A percentile compares a stretch with the other conserved stretches of the same genome.
Evolutionary conservation across 1,139 yeast genomes (phyloP).

Genomic region (Pneumocystis carinii): DNA sequence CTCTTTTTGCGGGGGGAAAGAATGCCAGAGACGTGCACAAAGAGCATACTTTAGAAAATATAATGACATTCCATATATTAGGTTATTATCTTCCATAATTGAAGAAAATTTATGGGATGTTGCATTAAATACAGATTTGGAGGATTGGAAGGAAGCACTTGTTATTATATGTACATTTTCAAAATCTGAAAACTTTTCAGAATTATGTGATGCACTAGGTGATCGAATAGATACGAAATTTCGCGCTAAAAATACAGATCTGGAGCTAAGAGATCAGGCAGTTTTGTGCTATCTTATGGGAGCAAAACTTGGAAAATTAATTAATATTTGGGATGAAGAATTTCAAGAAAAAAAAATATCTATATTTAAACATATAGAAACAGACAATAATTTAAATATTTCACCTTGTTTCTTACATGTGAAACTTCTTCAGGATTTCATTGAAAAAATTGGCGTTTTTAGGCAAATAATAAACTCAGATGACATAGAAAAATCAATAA

Average conservation of each 20-base stretch:
- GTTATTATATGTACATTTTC: constrained; percentile 49
- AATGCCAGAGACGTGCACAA: constrained; percentile 50
- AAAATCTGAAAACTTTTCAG: constrained; percentile 34
- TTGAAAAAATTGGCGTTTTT: constrained; percentile 69
- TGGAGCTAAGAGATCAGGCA: constrained; percentile 48
- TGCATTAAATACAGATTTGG: constrained; percentile 60
- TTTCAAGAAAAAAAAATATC: constrained; percentile 43
- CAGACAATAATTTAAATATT: constrained; percentile 20
- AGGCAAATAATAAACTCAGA: constrained; percentile 34
- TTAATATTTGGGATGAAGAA: constrained; percentile 74
- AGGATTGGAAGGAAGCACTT: constrained; percentile 77
- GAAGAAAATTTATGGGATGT: constrained; percentile 51
- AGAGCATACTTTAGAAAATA: constrained; percentile 52
- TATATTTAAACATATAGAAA: constrained; percentile 26
- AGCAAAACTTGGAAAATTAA: constrained; percentile 60
- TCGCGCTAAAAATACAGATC: constrained; percentile 10
- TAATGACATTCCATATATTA: constrained; percentile 44
- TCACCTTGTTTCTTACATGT: constrained; percentile 79
- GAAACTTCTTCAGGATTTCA: constrained; percentile 64
- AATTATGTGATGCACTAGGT: constrained; percentile 54
- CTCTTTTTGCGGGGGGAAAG: constrained; percentile 51
- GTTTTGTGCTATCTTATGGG: constrained; percentile 70
- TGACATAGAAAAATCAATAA: constrained; percentile 25
- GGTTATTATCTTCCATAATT: constrained; percentile 50
- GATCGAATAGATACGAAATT: constrained; percentile 38